Conservation (phyloP, 1,284 basidiomycete genomes). For the Tremellales sp. region DNA sequence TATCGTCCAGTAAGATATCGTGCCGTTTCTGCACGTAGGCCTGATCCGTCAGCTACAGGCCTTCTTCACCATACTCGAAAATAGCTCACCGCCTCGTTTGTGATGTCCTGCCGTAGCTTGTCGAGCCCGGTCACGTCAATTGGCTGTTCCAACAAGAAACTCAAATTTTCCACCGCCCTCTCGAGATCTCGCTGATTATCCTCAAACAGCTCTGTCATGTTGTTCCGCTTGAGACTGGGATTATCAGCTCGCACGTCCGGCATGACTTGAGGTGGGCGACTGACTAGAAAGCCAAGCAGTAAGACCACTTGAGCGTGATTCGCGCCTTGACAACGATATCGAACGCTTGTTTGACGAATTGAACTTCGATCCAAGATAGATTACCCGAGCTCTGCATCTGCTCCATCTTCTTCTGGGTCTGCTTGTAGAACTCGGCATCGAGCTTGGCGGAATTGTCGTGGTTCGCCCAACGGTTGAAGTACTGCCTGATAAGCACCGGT, state of each 20-base stretch:
- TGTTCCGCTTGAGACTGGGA: constrained; percentile 61
- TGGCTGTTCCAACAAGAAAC: constrained; percentile 84
- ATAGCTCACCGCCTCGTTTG: constrained; percentile 76
- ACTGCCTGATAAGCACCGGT: constrained; percentile 54
- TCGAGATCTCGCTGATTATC: constrained; percentile 97
- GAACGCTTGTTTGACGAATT: constrained; percentile 97
- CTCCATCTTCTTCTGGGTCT: constrained; percentile 99
- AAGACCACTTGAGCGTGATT: constrained; percentile 98
- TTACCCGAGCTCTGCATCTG: constrained; percentile 91
- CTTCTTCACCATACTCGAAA: neutral
- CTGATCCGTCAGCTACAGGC: constrained; percentile 44
- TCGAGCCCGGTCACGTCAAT: constrained; percentile 82
- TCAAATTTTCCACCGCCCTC: constrained; percentile 88
- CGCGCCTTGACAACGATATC: constrained; percentile 86
- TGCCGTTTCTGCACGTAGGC: constrained; percentile 96
- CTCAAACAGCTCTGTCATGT: constrained; percentile 93
- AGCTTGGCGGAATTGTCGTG: constrained; percentile 97
- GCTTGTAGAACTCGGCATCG: constrained; percentile 82
- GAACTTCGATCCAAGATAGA: constrained; percentile 97
- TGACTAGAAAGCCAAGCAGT: constrained; percentile 96
- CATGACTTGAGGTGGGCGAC: constrained; percentile 9
- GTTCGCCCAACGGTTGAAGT: constrained; percentile 97
- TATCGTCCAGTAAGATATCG: constrained; percentile 91
- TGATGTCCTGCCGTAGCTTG: constrained; percentile 80
- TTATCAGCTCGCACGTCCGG: neutral